Base-by-base conservation (phyloP, 2,329 filamentous ascomycete genomes). In the Cryphonectria japonica region DNA sequence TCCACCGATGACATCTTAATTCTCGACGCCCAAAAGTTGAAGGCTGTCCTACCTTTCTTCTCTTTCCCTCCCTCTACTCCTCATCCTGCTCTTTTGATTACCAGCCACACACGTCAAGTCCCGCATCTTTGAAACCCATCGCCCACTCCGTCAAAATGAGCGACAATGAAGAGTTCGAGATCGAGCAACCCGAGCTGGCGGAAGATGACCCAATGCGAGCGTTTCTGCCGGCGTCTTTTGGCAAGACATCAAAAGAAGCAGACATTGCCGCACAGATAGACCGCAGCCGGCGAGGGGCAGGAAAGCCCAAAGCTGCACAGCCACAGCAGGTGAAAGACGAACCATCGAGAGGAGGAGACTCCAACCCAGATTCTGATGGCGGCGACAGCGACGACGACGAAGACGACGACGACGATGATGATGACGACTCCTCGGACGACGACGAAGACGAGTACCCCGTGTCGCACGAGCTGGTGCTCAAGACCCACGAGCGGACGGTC, bases 391-490 rank as follows among this genome's bases (percentile, higher is more conserved):
- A 84, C 75, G 79, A 84, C 75, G 79, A 81, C 70, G 41, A 52
- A 57, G 8, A 41, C 19, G 83, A 81, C 70, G 41, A 52, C 66
- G 8, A 41, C 19, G 83, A 86, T 57, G 9, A 43, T 11, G 83
- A 86, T 62, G 84, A 85, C 67, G 82, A 84, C 60, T 86, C 89
- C 64, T 85, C 87, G 32, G 88, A 89, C 65, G 85, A 89, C 32
- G 93, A 95, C 41, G 93, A 93, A 64, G 94, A 97, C 77, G 93
- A 97, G 76, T 98, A 91, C 75, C 96, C 96, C 1, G 90, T 97
- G 16, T 97, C 96, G 7, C 96, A 99, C 79, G 95, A 98, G 82
- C 88, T 99, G 79, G 85, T 97, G 39, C 86, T 98, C 78, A 97
- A 97, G 82, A 97, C 95, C 19, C 96, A 99, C 79, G 93, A 96